phyloP scores from a whole-genome alignment of 495 filamentous ascomycete genomes.

The Neurospora sp. region DNA sequence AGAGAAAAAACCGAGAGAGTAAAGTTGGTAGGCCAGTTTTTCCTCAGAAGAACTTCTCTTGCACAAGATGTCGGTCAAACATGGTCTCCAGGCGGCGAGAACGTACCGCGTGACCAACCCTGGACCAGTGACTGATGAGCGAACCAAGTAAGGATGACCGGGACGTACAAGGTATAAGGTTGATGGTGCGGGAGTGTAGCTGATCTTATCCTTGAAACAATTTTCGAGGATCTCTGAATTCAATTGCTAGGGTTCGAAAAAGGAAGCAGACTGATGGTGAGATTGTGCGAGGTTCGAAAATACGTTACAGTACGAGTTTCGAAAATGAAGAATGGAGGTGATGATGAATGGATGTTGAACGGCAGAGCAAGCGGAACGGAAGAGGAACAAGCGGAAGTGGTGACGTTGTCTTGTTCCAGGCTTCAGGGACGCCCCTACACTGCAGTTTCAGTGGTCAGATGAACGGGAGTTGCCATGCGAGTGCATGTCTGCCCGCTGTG shows the following conservation, averaged over 20 bases:
- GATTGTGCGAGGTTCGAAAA: background rate
- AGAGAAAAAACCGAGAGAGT: background rate
- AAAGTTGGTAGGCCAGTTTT: background rate
- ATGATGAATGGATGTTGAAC: too few relatives aligned
- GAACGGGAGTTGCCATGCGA: background rate
- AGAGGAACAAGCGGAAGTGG: background rate
- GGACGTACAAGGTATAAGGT: background rate
- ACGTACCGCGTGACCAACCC: constrained; percentile 12
- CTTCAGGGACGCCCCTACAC: background rate
- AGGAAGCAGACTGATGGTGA: background rate
- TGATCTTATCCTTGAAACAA: background rate
- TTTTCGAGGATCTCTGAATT: background rate
- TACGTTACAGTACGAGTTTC: background rate
- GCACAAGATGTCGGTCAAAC: background rate
- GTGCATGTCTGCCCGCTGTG: background rate
- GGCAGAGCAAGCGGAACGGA: background rate
- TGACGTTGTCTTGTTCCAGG: background rate
- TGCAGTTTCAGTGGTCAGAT: background rate
- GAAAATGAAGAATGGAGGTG: background rate
- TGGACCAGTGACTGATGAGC: background rate
- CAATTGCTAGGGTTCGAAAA: background rate
- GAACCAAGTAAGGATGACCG: background rate
- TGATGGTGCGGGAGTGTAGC: background rate
- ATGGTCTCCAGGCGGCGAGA: background rate
- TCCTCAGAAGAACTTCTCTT: background rate